Conservation (phyloP, 257 asterid species). For the Scutellaria galericulata region DNA sequence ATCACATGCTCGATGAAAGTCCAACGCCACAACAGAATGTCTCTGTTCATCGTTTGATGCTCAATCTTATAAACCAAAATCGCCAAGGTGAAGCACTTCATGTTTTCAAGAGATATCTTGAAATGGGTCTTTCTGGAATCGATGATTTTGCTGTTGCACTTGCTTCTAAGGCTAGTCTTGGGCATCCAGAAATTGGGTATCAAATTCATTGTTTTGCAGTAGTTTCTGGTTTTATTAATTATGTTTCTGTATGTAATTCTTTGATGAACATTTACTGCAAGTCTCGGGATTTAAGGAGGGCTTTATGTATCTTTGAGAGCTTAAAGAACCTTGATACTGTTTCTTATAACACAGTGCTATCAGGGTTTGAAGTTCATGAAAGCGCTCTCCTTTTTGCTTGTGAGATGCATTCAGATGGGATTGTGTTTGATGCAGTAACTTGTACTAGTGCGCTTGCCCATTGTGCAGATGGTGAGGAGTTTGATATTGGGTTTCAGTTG, state of each 20-base stretch:
- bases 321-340: slow-evolving; percentile 71
- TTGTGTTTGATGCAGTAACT: slow-evolving; percentile 71
- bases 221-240: slow-evolving; percentile 48
- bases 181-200: slow-evolving; percentile 52
- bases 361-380: slow-evolving; percentile 67
- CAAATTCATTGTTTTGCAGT: slow-evolving; percentile 72
- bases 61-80: slow-evolving; percentile 52
- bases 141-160: slow-evolving; percentile 72
- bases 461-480: slow-evolving; percentile 60
- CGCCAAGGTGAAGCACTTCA: slow-evolving; percentile 55
- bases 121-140: slow-evolving; percentile 50
- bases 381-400: slow-evolving; percentile 64
- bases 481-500: slow-evolving; percentile 63
- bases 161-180: slow-evolving; percentile 73
- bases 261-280: slow-evolving; percentile 83
- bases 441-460: slow-evolving; percentile 68
- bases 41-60: slow-evolving; percentile 63
- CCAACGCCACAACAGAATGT: slow-evolving; percentile 45
- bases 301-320: slow-evolving; percentile 53
- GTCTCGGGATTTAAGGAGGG: slow-evolving; percentile 50
- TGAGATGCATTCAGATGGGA: slow-evolving; percentile 59
- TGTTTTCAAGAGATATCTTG: slow-evolving; percentile 64
- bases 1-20: slow-evolving; percentile 62
- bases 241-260: slow-evolving; percentile 71
- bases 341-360: slow-evolving; percentile 76